Evolutionary conservation across 352 stramenopile species (phyloP).

Genomic region (Plasmopara viticola): DNA sequence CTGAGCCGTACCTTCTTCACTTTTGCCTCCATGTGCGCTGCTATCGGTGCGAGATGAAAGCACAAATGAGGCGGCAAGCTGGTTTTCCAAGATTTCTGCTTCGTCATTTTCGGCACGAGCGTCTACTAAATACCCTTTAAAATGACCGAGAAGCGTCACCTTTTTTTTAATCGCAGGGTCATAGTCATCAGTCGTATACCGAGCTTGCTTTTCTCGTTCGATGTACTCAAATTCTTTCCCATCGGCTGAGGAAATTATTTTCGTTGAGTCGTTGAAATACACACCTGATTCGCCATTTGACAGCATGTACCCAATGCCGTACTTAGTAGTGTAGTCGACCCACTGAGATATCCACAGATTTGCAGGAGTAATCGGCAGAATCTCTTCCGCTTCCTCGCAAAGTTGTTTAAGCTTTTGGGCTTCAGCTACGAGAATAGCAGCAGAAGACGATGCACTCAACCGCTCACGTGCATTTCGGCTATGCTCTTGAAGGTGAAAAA

Average conservation of each 20-base stretch:
- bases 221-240: constrained; percentile 93
- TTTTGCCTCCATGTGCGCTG: constrained; percentile 8
- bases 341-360: constrained; percentile 94
- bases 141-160: constrained; percentile 96
- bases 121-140: constrained; percentile 95
- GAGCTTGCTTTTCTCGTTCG: constrained; percentile 66
- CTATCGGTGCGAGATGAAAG: constrained; percentile 12
- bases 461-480: constrained; percentile 22
- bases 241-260: constrained; percentile 90
- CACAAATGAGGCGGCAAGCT: constrained; percentile 29
- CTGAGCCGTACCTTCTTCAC: constrained; percentile 5
- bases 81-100: constrained; percentile 33
- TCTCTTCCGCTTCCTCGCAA: constrained; percentile 41
- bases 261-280: constrained; percentile 99
- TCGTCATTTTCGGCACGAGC: constrained; percentile 52
- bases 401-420: constrained; percentile 65
- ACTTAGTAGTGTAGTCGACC: constrained; percentile 99
- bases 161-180: constrained; percentile 94
- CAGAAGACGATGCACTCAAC: constrained; percentile 53
- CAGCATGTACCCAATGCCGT: constrained; percentile 97
- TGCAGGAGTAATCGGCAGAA: constrained; percentile 26
- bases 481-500: constrained; percentile 66
- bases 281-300: constrained; percentile 93
- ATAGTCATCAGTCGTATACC: constrained; percentile 56
- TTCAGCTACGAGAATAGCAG: constrained; percentile 47